Percentiles rank a stretch among this genome's conserved stretches.
Conservation (phyloP, 768 basidiomycete genomes). For the Lentinus brumalis region DNA sequence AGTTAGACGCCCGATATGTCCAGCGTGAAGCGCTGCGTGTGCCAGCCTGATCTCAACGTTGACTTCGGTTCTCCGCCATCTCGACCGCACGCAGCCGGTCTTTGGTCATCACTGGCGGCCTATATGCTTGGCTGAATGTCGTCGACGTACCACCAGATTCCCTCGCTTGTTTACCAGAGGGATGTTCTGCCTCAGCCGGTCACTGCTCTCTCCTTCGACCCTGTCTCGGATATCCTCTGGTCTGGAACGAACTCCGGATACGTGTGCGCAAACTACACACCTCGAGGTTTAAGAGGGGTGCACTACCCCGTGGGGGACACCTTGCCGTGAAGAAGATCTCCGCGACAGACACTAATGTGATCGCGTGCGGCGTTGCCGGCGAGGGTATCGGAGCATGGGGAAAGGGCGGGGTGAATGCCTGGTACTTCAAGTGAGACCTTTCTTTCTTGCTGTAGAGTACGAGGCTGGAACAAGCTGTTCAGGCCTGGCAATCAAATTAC, state of each 20-base stretch:
- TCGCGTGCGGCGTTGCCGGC: slow-evolving; percentile 59
- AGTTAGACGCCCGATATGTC: no score
- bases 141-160: slow-evolving; percentile 15
- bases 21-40: no score
- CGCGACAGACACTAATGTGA: slow-evolving; percentile 78
- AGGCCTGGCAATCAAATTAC: slow-evolving; percentile 40
- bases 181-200: slow-evolving; percentile 41
- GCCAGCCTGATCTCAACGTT: no score
- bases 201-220: slow-evolving; percentile 85
- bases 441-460: slow-evolving; percentile 24
- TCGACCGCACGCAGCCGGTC: no score
- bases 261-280: slow-evolving; percentile 67
- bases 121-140: slow-evolving; percentile 18
- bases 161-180: slow-evolving; percentile 20
- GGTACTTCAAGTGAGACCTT: slow-evolving; percentile 66
- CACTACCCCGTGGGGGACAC: slow-evolving; percentile 73
- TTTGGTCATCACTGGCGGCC: neutral
- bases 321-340: slow-evolving; percentile 72
- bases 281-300: slow-evolving; percentile 66
- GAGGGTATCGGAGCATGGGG: slow-evolving; percentile 77
- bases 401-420: slow-evolving; percentile 85
- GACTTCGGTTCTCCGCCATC: no score
- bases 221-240: slow-evolving; percentile 90
- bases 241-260: slow-evolving; percentile 72
- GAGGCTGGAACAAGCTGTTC: slow-evolving; percentile 2